Percentiles rank a stretch among this genome's conserved stretches.
phyloP scores from a whole-genome alignment of 345 rosid genomes.

The Cardamine resedifolia region DNA sequence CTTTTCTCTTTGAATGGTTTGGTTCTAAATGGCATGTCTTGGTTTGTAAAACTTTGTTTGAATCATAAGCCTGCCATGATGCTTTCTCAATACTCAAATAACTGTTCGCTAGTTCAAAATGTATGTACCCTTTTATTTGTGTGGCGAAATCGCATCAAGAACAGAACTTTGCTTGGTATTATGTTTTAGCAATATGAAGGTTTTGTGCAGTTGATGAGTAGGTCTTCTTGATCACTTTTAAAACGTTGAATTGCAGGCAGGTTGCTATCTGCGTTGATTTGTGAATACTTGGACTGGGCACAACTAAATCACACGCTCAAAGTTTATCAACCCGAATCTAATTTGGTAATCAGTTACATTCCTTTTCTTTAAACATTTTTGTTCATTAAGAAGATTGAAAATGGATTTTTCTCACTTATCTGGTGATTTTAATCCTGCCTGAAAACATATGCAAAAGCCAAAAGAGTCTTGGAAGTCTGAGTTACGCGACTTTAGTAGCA shows the following conservation, averaged over 20 bases:
- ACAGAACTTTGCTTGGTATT: not conserved
- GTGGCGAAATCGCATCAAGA: not conserved
- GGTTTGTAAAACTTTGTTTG: not conserved
- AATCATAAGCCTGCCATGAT: not conserved
- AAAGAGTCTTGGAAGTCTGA: constrained; percentile 93
- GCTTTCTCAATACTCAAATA: not conserved
- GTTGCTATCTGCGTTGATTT: constrained; percentile 76
- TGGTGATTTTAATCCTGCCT: constrained; percentile 1
- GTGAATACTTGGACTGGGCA: constrained; percentile 98
- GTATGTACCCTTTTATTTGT: not conserved
- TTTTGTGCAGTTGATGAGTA: not conserved
- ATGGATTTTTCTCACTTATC: not conserved
- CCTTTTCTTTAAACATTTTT: constrained; percentile 17
- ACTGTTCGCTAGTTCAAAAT: not conserved
- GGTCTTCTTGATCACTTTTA: constrained; percentile 5
- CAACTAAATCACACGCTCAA: constrained; percentile 89
- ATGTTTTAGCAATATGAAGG: not conserved
- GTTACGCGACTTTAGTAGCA: constrained; percentile 81
- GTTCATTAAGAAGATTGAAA: not conserved
- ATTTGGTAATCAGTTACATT: constrained; percentile 73
- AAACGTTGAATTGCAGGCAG: constrained; percentile 62
- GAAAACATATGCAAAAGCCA: constrained; percentile 54
- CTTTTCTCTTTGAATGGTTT: not conserved
- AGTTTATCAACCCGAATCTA: constrained; percentile 93
- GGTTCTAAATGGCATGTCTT: not conserved